Evolutionary conservation across 169 alveolate species (phyloP).

Genomic region (Eimeria sp.): DNA sequence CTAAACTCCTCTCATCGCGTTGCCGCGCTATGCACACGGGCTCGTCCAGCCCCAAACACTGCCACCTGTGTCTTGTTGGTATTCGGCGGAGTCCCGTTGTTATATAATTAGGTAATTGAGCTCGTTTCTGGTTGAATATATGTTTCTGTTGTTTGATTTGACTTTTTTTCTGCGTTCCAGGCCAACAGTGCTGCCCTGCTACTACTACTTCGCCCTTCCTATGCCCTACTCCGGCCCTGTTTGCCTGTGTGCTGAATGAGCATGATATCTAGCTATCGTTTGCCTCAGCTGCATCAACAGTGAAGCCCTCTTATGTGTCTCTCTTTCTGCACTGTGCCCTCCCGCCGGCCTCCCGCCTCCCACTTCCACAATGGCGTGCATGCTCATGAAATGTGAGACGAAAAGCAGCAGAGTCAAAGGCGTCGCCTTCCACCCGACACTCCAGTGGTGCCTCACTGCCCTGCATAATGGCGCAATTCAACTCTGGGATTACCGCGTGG

Average conservation of each 20-base stretch:
- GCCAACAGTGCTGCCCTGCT: background rate
- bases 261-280: constrained; percentile 19
- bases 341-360: constrained; percentile 18
- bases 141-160: background rate
- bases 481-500: constrained; percentile 96
- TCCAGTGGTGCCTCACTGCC: constrained; percentile 97
- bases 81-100: background rate
- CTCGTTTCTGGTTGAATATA: constrained; percentile 13
- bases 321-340: constrained; percentile 12
- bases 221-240: constrained; percentile 7
- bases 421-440: constrained; percentile 97
- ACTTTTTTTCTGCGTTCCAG: constrained; percentile 8
- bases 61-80: constrained; percentile 47
- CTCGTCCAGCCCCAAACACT: constrained; percentile 37
- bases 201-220: constrained; percentile 21
- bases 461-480: constrained; percentile 97
- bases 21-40: constrained; percentile 37
- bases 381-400: constrained; percentile 97
- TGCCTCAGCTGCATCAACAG: background rate
- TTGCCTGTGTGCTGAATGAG: constrained; percentile 22
- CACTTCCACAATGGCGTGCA: constrained; percentile 82
- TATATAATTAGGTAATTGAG: constrained; percentile 9
- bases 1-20: background rate
- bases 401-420: constrained; percentile 98
- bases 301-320: constrained; percentile 46